A percentile compares a stretch with the other conserved stretches of the same genome.
Conservation (phyloP, 371 early-diverging fungal species). For the Rhizomucor miehei region DNA sequence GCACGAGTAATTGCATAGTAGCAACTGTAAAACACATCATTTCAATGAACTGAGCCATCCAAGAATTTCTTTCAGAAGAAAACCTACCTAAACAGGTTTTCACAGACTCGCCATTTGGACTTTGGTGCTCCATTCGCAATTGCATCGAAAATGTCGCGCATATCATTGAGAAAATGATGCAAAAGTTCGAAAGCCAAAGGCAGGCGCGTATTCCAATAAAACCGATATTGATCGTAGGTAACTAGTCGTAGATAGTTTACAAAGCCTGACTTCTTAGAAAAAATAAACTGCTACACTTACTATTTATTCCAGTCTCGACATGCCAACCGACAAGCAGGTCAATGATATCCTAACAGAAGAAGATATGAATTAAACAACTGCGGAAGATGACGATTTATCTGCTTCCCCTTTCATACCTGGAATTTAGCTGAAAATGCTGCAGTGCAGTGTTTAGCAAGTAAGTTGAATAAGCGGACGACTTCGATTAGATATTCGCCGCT, state of each 20-base stretch:
- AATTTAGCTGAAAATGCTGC: slow-evolving; percentile 31
- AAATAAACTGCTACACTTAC: slow-evolving; percentile 17
- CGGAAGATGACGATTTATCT: too few relatives aligned
- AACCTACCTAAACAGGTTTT: slow-evolving; percentile 23
- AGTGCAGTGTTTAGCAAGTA: slow-evolving; percentile 23
- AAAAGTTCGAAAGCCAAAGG: slow-evolving; percentile 44
- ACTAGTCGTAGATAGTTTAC: neutral
- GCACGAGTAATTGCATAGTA: slow-evolving; percentile 20
- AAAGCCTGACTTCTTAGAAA: slow-evolving; percentile 38
- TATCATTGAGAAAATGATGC: slow-evolving; percentile 49
- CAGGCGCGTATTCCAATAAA: slow-evolving; percentile 27
- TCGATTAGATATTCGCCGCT: slow-evolving; percentile 29
- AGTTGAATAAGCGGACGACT: slow-evolving; percentile 21
- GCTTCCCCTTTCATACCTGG: slow-evolving; percentile 16
- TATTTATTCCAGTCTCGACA: slow-evolving; percentile 49
- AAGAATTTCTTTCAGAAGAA: neutral
- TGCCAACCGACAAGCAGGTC: slow-evolving; percentile 72
- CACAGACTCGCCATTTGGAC: slow-evolving; percentile 17
- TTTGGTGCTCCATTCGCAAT: slow-evolving; percentile 4
- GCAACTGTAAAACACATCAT: slow-evolving; percentile 10
- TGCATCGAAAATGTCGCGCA: slow-evolving; percentile 11
- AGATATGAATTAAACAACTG: too few relatives aligned
- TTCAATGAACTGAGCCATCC: neutral
- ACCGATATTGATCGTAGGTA: slow-evolving; percentile 6
- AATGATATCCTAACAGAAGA: slow-evolving; percentile 60